These are phyloP conservation scores for Dissophora globulifera DNA, from an alignment of 192 early-diverging fungal species.

Conservation along the genomic window DNA sequence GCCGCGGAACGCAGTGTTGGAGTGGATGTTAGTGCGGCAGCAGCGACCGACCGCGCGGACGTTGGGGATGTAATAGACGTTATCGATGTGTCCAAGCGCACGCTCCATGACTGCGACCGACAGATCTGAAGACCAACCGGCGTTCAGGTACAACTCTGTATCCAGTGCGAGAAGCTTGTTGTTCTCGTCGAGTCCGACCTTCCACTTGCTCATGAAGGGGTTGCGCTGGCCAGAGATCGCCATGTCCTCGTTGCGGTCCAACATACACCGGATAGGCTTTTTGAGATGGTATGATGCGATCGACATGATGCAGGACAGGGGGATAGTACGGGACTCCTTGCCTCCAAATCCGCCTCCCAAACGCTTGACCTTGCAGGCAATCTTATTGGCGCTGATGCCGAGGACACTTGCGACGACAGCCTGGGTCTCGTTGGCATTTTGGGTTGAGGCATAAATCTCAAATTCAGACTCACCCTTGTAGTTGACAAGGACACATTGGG, in stretches of 20 bases:
- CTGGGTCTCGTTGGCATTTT: conserved; percentile 82
- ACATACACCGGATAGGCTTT: conserved; percentile 77
- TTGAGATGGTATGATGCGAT: conserved; percentile 75
- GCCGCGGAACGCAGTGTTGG: conserved; percentile 89
- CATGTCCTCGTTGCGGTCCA: conserved; percentile 91
- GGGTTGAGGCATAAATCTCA: conserved; percentile 82
- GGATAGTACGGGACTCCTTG: conserved; percentile 74
- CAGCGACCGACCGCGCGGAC: conserved; percentile 71
- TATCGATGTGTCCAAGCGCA: conserved; percentile 79
- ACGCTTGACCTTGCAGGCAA: conserved; percentile 83
- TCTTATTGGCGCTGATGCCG: conserved; percentile 75
- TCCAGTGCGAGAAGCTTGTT: conserved; percentile 77
- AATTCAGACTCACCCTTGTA: conserved; percentile 84
- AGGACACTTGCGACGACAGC: conserved; percentile 74
- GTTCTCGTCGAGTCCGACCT: conserved; percentile 73
- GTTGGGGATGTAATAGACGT: conserved; percentile 82
- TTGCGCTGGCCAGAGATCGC: conserved; percentile 77
- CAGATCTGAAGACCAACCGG: conserved; percentile 74
- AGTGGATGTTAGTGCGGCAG: conserved; percentile 85
- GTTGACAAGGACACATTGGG: conserved; percentile 73
- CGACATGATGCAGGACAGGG: conserved; percentile 70
- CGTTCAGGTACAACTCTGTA: conserved; percentile 66
- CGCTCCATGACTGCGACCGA: conserved; percentile 78
- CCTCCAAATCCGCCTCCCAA: conserved; percentile 92
- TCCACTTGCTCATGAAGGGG: conserved; percentile 83